Evolutionary conservation across 2,329 filamentous ascomycete species (phyloP).

Genomic region (Waltergamsia citrina): DNA sequence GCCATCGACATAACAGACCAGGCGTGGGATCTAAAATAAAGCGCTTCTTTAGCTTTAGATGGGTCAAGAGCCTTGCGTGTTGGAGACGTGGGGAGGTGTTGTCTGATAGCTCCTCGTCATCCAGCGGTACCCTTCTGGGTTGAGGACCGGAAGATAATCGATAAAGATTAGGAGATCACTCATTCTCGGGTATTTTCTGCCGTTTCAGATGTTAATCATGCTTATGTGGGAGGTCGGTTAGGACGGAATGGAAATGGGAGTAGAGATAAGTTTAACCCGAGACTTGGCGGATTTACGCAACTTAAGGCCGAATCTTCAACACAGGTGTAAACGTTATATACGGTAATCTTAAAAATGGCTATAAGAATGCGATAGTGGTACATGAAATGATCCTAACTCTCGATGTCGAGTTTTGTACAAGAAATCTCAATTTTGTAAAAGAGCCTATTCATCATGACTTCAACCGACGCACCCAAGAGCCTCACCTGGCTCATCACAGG

Average conservation of each 20-base stretch:
- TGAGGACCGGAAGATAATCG: background rate
- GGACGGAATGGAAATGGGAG: too few relatives aligned
- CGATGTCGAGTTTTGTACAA: background rate
- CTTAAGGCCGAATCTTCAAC: too few relatives aligned
- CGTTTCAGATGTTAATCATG: too few relatives aligned
- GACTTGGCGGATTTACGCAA: too few relatives aligned
- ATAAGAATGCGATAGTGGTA: too few relatives aligned
- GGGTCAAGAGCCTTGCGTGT: background rate
- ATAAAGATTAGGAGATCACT: too few relatives aligned
- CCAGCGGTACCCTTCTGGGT: background rate
- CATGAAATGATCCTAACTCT: background rate
- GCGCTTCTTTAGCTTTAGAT: background rate
- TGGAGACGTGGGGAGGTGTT: background rate
- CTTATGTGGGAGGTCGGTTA: too few relatives aligned
- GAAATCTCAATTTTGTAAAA: background rate
- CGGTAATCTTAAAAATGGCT: too few relatives aligned
- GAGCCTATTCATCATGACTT: background rate
- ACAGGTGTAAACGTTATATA: too few relatives aligned
- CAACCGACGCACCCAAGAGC: background rate
- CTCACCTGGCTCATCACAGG: slow-evolving; percentile 37
- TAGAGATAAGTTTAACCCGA: too few relatives aligned
- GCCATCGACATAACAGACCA: background rate
- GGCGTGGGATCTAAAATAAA: background rate
- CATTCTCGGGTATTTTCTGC: too few relatives aligned
- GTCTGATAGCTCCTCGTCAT: background rate